Percentiles rank a stretch among this genome's conserved stretches.
Conservation (phyloP, 306 rosid species). For the Castanospermum australe region DNA sequence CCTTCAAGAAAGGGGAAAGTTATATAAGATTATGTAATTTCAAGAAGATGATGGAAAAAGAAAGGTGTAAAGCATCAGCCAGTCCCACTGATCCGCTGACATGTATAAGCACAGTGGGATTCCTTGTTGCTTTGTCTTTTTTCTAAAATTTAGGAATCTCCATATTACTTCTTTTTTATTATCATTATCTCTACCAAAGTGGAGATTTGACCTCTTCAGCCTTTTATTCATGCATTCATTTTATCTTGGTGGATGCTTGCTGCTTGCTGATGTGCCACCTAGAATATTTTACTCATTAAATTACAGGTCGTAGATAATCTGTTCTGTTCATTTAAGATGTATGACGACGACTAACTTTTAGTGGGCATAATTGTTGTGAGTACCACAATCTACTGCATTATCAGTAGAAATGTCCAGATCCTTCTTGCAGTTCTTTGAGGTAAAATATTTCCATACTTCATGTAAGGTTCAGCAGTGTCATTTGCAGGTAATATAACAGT, state of each 20-base stretch:
- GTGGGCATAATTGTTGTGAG: conserved; percentile 17
- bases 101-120: conserved; percentile 42
- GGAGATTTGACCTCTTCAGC: conserved; percentile 40
- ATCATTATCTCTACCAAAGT: conserved; percentile 44
- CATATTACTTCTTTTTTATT: conserved; percentile 22
- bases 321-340: conserved; percentile 26
- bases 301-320: conserved; percentile 32
- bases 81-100: conserved; percentile 41
- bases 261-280: conserved; percentile 36
- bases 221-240: conserved; percentile 20
- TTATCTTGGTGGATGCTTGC: conserved; percentile 32
- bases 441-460: conserved; percentile 13
- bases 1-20: conserved; percentile 40
- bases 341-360: conserved; percentile 21
- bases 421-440: conserved; percentile 30
- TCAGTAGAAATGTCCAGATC: conserved; percentile 17
- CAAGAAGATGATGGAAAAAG: conserved; percentile 24
- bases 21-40: conserved; percentile 32
- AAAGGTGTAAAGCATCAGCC: conserved; percentile 40
- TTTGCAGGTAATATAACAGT: conserved; percentile 25
- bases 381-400: conserved; percentile 20
- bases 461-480: background rate
- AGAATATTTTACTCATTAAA: conserved; percentile 28
- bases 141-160: conserved; percentile 51
- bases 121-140: conserved; percentile 40